A percentile compares a stretch with the other conserved stretches of the same genome.
Evolutionary conservation across 1,139 yeast genomes (phyloP).

Genomic region (Maudiozyma humilis): DNA sequence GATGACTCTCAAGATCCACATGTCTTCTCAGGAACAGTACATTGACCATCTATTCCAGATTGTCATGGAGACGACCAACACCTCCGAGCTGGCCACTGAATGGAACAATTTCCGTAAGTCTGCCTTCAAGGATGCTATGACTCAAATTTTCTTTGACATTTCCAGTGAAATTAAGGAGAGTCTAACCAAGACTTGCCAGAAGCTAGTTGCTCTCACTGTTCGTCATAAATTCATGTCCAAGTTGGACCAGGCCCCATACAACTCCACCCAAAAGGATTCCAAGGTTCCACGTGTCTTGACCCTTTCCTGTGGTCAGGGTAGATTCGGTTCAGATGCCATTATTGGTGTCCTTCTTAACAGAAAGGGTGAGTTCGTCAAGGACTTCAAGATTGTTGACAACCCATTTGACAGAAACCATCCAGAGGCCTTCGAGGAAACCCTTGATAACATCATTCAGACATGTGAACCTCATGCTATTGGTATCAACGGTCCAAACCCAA

Average conservation of each 20-base stretch:
- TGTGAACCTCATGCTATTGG: constrained; percentile 81
- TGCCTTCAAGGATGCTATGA: constrained; percentile 60
- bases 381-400: constrained; percentile 67
- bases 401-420: constrained; percentile 43
- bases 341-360: constrained; percentile 75
- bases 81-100: constrained; percentile 65
- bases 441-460: constrained; percentile 46
- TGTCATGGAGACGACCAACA: constrained; percentile 71
- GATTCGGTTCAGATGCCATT: constrained; percentile 72
- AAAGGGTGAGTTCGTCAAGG: constrained; percentile 68
- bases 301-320: constrained; percentile 80
- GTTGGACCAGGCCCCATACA: constrained; percentile 88
- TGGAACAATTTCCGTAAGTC: constrained; percentile 77
- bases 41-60: constrained; percentile 46
- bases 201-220: constrained; percentile 59
- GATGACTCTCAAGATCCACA: constrained; percentile 40
- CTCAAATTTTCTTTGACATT: constrained; percentile 58
- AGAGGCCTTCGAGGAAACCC: constrained; percentile 49
- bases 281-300: constrained; percentile 80
- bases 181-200: constrained; percentile 67
- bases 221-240: constrained; percentile 61
- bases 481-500: constrained; percentile 78
- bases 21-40: constrained; percentile 36
- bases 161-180: constrained; percentile 77
- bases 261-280: constrained; percentile 74